Evolutionary conservation across 2,329 filamentous ascomycete species (phyloP).

Genomic region (Waltergamsia citrina): DNA sequence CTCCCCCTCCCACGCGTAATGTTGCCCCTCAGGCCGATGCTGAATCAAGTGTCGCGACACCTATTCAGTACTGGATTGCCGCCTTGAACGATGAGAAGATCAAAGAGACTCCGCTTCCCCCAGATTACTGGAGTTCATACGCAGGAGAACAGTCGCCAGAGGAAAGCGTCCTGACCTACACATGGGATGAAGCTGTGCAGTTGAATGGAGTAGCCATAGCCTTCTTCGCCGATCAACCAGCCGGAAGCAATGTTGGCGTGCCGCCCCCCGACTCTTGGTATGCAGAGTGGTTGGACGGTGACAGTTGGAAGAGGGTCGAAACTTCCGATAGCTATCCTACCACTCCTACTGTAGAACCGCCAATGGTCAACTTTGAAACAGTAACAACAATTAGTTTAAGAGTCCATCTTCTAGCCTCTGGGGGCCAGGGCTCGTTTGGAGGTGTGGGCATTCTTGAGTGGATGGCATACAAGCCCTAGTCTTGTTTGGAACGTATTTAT

Average conservation of each 20-base stretch:
- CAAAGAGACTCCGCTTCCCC: constrained; percentile 19
- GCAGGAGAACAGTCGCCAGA: constrained; percentile 17
- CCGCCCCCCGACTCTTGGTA: constrained; percentile 17
- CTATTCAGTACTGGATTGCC: constrained; percentile 26
- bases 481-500: neutral
- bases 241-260: constrained; percentile 17
- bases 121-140: constrained; percentile 26
- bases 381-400: constrained; percentile 14
- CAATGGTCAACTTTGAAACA: constrained; percentile 16
- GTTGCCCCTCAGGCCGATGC: constrained; percentile 17
- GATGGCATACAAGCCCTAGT: constrained; percentile 9
- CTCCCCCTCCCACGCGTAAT: constrained; percentile 18
- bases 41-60: constrained; percentile 13
- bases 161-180: constrained; percentile 18
- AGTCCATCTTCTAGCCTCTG: constrained; percentile 13
- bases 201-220: constrained; percentile 18
- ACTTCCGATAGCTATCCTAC: constrained; percentile 12
- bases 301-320: constrained; percentile 7
- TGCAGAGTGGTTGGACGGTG: constrained; percentile 13
- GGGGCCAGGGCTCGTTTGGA: constrained; percentile 9
- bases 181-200: constrained; percentile 16
- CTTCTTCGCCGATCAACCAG: constrained; percentile 19
- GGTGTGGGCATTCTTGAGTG: constrained; percentile 16
- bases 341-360: constrained; percentile 13
- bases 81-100: constrained; percentile 21